Percentiles rank a stretch among this genome's conserved stretches.
Evolutionary conservation across 495 filamentous ascomycete species (phyloP).

Genomic region (Stereocaulon alpinum): DNA sequence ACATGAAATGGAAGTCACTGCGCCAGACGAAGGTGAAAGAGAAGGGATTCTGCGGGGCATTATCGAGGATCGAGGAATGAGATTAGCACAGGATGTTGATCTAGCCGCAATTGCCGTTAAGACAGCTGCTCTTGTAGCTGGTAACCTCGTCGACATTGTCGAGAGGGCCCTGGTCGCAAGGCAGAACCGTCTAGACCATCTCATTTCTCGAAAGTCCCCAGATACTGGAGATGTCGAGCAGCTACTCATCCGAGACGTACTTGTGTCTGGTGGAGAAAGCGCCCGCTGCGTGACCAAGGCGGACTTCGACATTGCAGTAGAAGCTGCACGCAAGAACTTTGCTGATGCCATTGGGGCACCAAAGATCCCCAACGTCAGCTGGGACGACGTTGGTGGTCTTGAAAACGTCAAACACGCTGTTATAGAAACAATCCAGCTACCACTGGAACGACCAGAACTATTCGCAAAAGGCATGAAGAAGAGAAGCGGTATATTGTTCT

Average conservation of each 20-base stretch:
- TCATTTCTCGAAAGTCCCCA: conserved; percentile 41
- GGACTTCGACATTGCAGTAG: conserved; percentile 85
- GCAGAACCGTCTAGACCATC: conserved; percentile 56
- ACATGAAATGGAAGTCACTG: conserved; percentile 88
- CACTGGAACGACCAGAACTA: conserved; percentile 82
- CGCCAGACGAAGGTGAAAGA: conserved; percentile 85
- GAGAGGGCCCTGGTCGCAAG: conserved; percentile 75
- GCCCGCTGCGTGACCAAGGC: conserved; percentile 67
- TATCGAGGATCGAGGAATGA: conserved; percentile 61
- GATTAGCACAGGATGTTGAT: conserved; percentile 69
- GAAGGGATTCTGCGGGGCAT: conserved; percentile 75
- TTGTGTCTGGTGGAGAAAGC: conserved; percentile 77
- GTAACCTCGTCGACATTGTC: conserved; percentile 88
- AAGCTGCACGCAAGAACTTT: conserved; percentile 93
- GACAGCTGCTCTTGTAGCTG: conserved; percentile 90
- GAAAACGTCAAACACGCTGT: conserved; percentile 91
- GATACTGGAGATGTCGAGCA: conserved; percentile 15
- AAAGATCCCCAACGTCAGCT: conserved; percentile 93
- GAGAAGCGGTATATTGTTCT: conserved; percentile 93
- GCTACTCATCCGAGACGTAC: conserved; percentile 67
- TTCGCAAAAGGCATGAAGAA: conserved; percentile 99
- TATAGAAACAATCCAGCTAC: conserved; percentile 91
- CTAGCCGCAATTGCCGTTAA: conserved; percentile 77
- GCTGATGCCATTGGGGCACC: conserved; percentile 94
- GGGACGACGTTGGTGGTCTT: conserved; percentile 93